These are phyloP conservation scores for Grigorovia jiainica DNA, from an alignment of 805 yeast genomes.

Conservation along the genomic window DNA sequence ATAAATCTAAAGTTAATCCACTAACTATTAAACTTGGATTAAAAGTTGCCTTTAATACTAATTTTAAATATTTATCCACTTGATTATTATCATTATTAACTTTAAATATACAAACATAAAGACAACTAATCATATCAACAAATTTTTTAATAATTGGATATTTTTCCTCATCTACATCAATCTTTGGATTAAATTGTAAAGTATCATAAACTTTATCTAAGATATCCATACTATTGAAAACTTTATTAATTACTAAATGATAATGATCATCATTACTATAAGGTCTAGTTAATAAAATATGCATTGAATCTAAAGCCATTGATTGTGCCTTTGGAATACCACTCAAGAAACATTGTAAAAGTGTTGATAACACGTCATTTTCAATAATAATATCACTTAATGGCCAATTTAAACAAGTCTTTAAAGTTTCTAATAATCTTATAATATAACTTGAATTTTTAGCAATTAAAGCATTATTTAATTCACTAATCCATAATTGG, in stretches of 20 bases:
- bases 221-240: conserved; percentile 71
- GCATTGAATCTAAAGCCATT: conserved; percentile 83
- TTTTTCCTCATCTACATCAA: conserved; percentile 66
- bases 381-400: conserved; percentile 63
- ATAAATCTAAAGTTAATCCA: conserved; percentile 83
- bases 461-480: conserved; percentile 37
- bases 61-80: conserved; percentile 54
- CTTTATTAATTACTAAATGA: conserved; percentile 65
- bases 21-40: conserved; percentile 85
- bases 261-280: conserved; percentile 62
- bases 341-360: conserved; percentile 50
- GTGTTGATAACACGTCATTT: conserved; percentile 54
- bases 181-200: conserved; percentile 42
- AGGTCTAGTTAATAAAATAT: conserved; percentile 73
- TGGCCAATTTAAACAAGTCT: conserved; percentile 88
- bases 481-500: conserved; percentile 51
- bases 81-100: conserved; percentile 41
- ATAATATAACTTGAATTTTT: conserved; percentile 44
- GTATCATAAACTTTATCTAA: conserved; percentile 53
- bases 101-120: conserved; percentile 46
- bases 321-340: conserved; percentile 62
- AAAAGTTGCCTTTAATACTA: conserved; percentile 71
- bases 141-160: conserved; percentile 81
- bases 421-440: conserved; percentile 69
- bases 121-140: conserved; percentile 68